Evolutionary conservation across 1,139 yeast genomes (phyloP).

Genomic region (Debaryomyces subglobosus): DNA sequence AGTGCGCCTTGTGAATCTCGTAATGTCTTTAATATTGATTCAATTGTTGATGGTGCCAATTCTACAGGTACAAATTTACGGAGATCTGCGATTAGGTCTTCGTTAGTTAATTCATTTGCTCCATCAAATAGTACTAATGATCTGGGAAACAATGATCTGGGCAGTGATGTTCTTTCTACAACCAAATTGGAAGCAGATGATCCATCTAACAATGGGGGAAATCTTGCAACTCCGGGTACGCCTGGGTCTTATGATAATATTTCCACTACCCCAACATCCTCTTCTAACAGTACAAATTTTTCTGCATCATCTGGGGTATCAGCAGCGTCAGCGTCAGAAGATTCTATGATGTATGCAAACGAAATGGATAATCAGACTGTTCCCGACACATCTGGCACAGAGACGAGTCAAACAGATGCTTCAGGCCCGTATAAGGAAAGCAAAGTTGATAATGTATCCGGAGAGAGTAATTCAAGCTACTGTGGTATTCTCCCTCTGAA

Average conservation of each 20-base stretch:
- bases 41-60: constrained; percentile 19
- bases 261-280: constrained; percentile 12
- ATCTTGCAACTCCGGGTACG: neutral
- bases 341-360: constrained; percentile 12
- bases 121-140: constrained; percentile 10
- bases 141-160: neutral
- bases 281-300: constrained; percentile 10
- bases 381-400: constrained; percentile 13
- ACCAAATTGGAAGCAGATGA: neutral
- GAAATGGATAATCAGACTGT: constrained; percentile 10
- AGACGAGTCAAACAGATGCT: constrained; percentile 4
- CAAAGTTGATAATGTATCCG: neutral
- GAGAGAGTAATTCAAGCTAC: neutral
- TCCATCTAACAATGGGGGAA: neutral
- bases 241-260: constrained; percentile 11
- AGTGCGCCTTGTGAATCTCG: neutral
- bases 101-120: constrained; percentile 31
- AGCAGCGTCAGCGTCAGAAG: constrained; percentile 8
- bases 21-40: constrained; percentile 25
- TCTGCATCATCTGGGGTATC: constrained; percentile 10
- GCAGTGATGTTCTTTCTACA: neutral
- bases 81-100: constrained; percentile 25
- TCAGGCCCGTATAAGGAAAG: neutral
- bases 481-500: neutral
- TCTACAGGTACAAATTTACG: constrained; percentile 5